These are phyloP conservation scores for Aspergillus pseudonomiae DNA, from an alignment of 2,329 filamentous ascomycete species.

Conservation along the genomic window DNA sequence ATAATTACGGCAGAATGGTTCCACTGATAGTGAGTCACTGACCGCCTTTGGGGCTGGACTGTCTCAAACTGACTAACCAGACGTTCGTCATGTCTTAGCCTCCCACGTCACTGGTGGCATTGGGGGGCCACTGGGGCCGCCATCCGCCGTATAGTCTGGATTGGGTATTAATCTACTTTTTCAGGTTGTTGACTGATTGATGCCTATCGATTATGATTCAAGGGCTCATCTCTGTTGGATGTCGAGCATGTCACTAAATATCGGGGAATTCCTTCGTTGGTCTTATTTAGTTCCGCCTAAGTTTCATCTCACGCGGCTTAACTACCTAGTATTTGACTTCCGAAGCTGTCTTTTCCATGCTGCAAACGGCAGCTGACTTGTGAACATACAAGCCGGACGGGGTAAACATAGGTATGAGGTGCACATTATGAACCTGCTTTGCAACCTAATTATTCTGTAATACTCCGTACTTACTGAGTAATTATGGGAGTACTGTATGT, in stretches of 20 bases:
- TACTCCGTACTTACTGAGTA: not conserved
- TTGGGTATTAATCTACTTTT: slow-evolving; percentile 5
- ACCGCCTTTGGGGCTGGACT: slow-evolving; percentile 5
- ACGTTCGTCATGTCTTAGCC: slow-evolving; percentile 5
- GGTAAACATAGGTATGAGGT: not conserved
- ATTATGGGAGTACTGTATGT: not conserved
- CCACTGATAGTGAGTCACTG: slow-evolving; percentile 4
- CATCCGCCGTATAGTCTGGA: not conserved
- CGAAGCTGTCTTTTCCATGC: not conserved
- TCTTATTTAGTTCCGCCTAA: not conserved
- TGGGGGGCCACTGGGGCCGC: not conserved
- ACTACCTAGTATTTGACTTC: not conserved
- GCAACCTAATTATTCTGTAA: not conserved
- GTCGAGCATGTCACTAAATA: not conserved
- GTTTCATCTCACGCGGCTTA: not conserved
- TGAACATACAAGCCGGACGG: not conserved
- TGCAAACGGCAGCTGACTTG: not conserved
- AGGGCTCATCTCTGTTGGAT: slow-evolving; percentile 1
- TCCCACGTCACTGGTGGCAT: slow-evolving; percentile 9
- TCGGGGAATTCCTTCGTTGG: not conserved
- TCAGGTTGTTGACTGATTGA: not conserved
- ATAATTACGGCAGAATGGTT: slow-evolving; percentile 8
- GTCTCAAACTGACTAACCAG: not conserved
- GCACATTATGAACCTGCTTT: not conserved
- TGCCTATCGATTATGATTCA: not conserved